Conservation (phyloP, 305 asterid species). For the Rubia tinctorum region DNA sequence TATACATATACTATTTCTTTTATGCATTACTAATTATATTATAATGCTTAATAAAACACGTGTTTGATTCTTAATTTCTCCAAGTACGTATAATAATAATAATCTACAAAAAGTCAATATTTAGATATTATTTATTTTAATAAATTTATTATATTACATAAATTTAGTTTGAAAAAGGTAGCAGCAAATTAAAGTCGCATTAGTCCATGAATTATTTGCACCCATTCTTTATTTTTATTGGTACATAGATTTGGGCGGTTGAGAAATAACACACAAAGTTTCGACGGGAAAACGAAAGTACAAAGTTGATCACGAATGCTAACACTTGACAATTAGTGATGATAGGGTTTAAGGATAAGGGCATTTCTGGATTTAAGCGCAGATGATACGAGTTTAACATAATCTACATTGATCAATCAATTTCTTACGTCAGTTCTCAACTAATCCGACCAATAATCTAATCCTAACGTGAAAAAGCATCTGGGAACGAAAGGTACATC, state of each 20-base stretch:
- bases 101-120: no score
- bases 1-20: no score
- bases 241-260: not conserved
- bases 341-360: not conserved
- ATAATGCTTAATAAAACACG: no score
- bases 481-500: conserved; percentile 2
- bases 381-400: not conserved
- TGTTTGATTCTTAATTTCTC: no score
- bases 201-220: not conserved
- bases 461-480: not conserved
- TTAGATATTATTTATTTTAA: no score
- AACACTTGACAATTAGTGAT: not conserved
- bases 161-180: no score
- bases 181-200: not conserved
- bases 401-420: not conserved
- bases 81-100: no score
- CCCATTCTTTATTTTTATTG: not conserved
- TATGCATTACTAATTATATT: no score
- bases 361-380: not conserved
- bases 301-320: not conserved
- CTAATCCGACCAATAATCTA: not conserved
- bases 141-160: no score
- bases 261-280: not conserved
- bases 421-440: not conserved
- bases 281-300: not conserved